Evolutionary conservation across 106 monocot species (phyloP), one percentile per base, ranked within the genome.

Genomic region (Apostasia shenzhenica): DNA sequence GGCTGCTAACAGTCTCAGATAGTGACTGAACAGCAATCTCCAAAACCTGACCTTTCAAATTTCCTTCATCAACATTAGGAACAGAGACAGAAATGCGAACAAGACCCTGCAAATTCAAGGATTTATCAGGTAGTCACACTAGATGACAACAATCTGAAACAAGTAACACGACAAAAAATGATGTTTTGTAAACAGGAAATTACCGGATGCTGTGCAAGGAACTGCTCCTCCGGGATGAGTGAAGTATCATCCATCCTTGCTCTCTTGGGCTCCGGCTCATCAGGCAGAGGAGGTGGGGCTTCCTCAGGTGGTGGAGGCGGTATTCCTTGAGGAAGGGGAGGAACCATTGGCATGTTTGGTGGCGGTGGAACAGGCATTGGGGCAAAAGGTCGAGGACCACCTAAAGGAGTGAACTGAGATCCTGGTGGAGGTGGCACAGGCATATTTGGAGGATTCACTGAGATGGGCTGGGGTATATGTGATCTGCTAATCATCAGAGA

Each of bases 241-340:
- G 80, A 53, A 67, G 70, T 67, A 67, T 99, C 97, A 79, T 99
- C 97, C 57, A 81, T 66, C 72, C 84, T 86, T 60, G 69, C 87
- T 72, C 90, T 90, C 81, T 99, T 99, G n/a, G 92, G 97, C 63
- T 99, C 97, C 39, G 97, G 97, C 63, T 99, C 97, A 65, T 99
- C 92, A 45, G 97, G 97, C 13, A 85, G 73, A n/a, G 95, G 95
- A 42, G 91, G 94, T 57, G 86, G 84, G 58, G 79, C 91, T 70
- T 95, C 95, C n/a, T 82, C 83, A n/a, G 91, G 88, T 8, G 95
- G 91, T 10, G 88, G 95, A 4, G 95, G 91, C 6, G 88, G 90
- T 77, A 90, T 76, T 52, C 86, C 86, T 1, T 74, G 77, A 43
- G 84, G 83, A 55, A 84, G 57, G 6, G 87, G 70, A 12, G 74